Evolutionary conservation across 2,329 filamentous ascomycete genomes (phyloP), one percentile per base, ranked within the genome.

Genomic region (Fusarium succisae): DNA sequence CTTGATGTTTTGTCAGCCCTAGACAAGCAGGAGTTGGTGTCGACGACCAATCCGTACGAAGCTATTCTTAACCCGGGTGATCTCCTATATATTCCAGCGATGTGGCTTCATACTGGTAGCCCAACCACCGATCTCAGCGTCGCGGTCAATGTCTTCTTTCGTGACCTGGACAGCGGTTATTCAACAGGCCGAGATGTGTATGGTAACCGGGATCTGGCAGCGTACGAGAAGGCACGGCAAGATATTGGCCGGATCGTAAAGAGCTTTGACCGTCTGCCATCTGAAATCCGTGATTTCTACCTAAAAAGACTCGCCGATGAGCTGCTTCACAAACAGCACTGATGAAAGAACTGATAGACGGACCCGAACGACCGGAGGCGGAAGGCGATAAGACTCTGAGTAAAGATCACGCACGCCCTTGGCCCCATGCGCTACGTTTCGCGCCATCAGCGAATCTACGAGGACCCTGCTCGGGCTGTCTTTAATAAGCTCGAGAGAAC

Each of bases 101-200:
- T 96, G 76, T 98, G 95, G 95, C 87, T 94, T 18, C 95, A 98
- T 81, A 92, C 94, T 2, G 92, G 91, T 4, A 86, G 88, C 1
- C 91, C 92, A 2, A 85, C 82, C 2, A 83, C 87, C 13, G 80
- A 84, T 50, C 81, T 90, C 68, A 95, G 93, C 75, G 86, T 97
- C 13, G 94, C 94, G 2, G 91, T 98, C n/a, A 98, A 98, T 80
- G 89, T 96, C 35, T 98, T 98, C 84, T 98, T 97, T 83, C 90
- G 91, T 48, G 92, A 91, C 70, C 84, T 96, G 15, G 84, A 90
- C 7, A 84, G 80, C 7, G 90, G 89, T 3, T 96, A 96, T 80
- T 91, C 94, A 2, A 81, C 87, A 2, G 94, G 95, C 2, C 89
- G 91, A 73, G 95, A 98, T 80, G 92, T 97, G 0, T 98, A 98